Conservation (phyloP, 2,329 filamentous ascomycete species). For the Talaromyces marneffei region DNA sequence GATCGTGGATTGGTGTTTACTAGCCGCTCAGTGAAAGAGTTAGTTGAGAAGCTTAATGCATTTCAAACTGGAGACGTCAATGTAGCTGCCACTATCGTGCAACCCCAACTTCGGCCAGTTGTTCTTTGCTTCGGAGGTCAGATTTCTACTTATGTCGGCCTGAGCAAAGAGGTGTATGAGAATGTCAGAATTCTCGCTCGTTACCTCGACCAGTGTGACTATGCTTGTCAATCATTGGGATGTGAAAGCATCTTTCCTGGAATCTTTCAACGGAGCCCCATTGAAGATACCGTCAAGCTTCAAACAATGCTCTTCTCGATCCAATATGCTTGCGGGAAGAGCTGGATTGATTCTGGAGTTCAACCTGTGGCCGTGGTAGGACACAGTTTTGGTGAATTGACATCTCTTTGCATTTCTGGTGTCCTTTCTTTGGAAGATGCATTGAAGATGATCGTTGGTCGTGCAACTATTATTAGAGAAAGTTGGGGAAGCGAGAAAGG, state of each 20-base stretch:
- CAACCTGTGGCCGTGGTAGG: slow-evolving; percentile 31
- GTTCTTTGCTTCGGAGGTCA: slow-evolving; percentile 41
- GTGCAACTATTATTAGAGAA: slow-evolving; percentile 27
- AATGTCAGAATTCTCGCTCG: slow-evolving; percentile 23
- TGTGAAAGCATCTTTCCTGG: slow-evolving; percentile 28
- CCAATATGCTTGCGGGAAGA: slow-evolving; percentile 34
- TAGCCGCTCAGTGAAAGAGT: slow-evolving; percentile 19
- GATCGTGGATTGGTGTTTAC: slow-evolving; percentile 21
- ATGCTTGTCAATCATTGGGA: slow-evolving; percentile 23
- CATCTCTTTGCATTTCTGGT: slow-evolving; percentile 30
- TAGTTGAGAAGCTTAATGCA: slow-evolving; percentile 18
- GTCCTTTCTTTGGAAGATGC: slow-evolving; percentile 27
- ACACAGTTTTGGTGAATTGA: slow-evolving; percentile 37
- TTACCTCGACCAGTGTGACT: slow-evolving; percentile 34
- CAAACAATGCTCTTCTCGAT: slow-evolving; percentile 35
- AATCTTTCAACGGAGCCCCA: slow-evolving; percentile 23
- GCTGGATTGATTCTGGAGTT: slow-evolving; percentile 37
- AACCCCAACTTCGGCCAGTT: slow-evolving; percentile 18
- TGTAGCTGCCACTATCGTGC: background rate
- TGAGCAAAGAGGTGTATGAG: slow-evolving; percentile 27
- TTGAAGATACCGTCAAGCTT: slow-evolving; percentile 22
- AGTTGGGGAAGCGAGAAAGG: slow-evolving; percentile 28
- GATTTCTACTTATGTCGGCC: slow-evolving; percentile 22
- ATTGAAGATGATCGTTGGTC: slow-evolving; percentile 24
- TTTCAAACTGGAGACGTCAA: background rate